phyloP scores from a whole-genome alignment of 129 eudicot species.

The Chrysanthemum lavandulifolium region DNA sequence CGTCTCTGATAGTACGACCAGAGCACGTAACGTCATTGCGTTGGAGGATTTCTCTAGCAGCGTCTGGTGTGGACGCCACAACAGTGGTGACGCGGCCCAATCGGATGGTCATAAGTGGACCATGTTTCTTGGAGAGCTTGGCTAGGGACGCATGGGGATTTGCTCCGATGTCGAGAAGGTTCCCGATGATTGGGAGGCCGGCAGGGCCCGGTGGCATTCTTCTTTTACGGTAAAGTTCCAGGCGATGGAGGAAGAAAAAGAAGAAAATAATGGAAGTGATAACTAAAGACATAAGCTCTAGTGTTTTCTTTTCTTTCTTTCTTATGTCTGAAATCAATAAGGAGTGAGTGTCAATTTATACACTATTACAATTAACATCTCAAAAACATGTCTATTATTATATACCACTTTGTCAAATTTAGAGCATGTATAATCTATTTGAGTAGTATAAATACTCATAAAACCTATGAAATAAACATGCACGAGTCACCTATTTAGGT shows the following conservation, averaged over 20 bases:
- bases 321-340: background rate
- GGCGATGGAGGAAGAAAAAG: background rate
- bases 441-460: too few relatives aligned
- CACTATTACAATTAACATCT: too few relatives aligned
- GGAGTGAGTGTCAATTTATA: too few relatives aligned
- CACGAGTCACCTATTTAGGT: too few relatives aligned
- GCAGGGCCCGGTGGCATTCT: conserved; percentile 22
- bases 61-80: conserved; percentile 5
- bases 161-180: conserved; percentile 28
- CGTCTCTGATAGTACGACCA: conserved; percentile 6
- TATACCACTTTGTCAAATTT: too few relatives aligned
- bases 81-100: conserved; percentile 18
- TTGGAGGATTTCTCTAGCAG: conserved; percentile 12
- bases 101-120: conserved; percentile 21
- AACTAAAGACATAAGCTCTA: background rate
- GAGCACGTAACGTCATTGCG: background rate
- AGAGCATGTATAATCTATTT: too few relatives aligned
- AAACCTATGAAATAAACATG: too few relatives aligned
- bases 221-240: background rate
- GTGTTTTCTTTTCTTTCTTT: background rate
- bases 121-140: conserved; percentile 28
- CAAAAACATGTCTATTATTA: too few relatives aligned
- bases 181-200: conserved; percentile 37
- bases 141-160: conserved; percentile 35
- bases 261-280: background rate